Evolutionary conservation across 495 filamentous ascomycete genomes (phyloP), one percentile per base, ranked within the genome.

Genomic region (Oidiodendron maius): DNA sequence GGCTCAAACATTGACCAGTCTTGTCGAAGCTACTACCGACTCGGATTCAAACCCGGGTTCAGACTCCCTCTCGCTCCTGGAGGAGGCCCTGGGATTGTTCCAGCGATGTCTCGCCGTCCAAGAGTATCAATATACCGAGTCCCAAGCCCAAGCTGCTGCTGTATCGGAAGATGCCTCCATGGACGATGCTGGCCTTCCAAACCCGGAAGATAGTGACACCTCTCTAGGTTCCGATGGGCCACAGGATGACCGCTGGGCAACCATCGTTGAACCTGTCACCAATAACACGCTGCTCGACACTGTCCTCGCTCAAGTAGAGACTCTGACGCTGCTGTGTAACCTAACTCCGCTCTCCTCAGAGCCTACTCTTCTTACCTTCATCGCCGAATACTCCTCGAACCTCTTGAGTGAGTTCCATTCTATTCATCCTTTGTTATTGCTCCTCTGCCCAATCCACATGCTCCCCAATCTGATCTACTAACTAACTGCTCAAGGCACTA

Each of bases 221-320:
- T 42, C 52, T 39, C 4, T 48, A 10, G 35, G 43, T 17, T 18
- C 47, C n/a, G 41, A 30, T 21, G 38, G 9, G 4, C 35, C 68
- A 18, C 54, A 69, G 46, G 69, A 76, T 35, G 77, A 78, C 52
- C 70, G 79, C 57, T 84, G 80, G 78, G 81, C 74, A 15, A 70
- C 70, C 1, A 70, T 87, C 25, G 66, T 78, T 9, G 76, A 81
- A 42, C 80, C 82, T 0, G 66, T 84, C 16, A 83, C 81, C 2
- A 72, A 77, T 25, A 68, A 73, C 23, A 74, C 80, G 1, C 69
- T 87, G 1, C 70, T 84, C 1, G 83, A 87, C 36, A 86, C 82
- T 1, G 69, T 75, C 2, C 62, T 82, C 22, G 82, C 82, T 11
- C 77, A 82, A 52, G 51, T 86, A 11, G 74, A 75, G 24, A 70